Conservation (phyloP, 257 asterid species). For the Fraxinus anomala region DNA sequence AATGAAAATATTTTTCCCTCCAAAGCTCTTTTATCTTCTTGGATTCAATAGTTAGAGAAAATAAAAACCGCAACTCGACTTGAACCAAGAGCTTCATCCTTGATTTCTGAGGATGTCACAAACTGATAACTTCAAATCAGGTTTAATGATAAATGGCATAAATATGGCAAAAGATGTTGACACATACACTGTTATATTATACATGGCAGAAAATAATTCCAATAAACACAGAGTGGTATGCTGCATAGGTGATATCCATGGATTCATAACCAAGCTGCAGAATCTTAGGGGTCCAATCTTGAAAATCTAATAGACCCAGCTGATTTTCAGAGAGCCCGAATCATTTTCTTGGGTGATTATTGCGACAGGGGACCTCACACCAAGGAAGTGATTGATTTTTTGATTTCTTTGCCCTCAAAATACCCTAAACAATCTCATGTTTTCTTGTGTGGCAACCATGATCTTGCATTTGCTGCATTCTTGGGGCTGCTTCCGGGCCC, state of each 20-base stretch:
- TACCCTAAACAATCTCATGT: slow-evolving; percentile 83
- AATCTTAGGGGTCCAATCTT: slow-evolving; percentile 85
- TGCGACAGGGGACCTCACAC: slow-evolving; percentile 82
- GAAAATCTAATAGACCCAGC: slow-evolving; percentile 49
- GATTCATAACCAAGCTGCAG: slow-evolving; percentile 65
- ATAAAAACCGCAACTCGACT: no score
- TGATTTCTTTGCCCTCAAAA: slow-evolving; percentile 61
- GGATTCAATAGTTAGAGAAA: no score
- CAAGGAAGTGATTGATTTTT: slow-evolving; percentile 60
- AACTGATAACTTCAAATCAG: no score
- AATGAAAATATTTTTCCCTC: no score
- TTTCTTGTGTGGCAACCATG: slow-evolving; percentile 86
- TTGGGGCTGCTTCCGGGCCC: slow-evolving; percentile 75
- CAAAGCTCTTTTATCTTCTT: no score
- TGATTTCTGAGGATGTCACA: no score
- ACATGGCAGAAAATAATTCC: slow-evolving; percentile 21
- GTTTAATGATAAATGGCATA: no score
- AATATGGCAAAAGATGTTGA: no score
- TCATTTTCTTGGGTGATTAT: slow-evolving; percentile 86
- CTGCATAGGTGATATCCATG: slow-evolving; percentile 87
- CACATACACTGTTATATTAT: no score
- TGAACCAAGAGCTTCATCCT: no score
- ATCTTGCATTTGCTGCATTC: slow-evolving; percentile 75
- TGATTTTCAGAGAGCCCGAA: slow-evolving; percentile 62
- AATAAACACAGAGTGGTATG: slow-evolving; percentile 53